These are phyloP conservation scores for Coemansia sp. DNA, from an alignment of 192 early-diverging fungal genomes.

Conservation along the genomic window DNA sequence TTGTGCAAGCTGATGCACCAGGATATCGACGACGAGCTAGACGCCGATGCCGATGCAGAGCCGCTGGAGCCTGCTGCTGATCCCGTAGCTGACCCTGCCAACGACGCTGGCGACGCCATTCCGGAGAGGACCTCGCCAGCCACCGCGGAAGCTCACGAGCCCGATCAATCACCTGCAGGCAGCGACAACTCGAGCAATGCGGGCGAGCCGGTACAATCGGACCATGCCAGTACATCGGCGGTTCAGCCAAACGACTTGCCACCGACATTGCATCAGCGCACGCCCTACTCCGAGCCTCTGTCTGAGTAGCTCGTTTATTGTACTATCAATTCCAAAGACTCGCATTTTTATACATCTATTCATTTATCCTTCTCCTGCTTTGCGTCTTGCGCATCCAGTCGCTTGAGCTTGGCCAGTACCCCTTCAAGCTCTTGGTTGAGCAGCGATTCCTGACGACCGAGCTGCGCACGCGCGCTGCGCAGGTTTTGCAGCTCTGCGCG, in stretches of 20 bases:
- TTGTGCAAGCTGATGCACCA: conserved; percentile 36
- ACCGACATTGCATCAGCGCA: conserved; percentile 6
- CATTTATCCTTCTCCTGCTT: not conserved
- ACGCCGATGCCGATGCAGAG: not conserved
- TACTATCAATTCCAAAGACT: conserved; percentile 1
- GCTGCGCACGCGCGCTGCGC: conserved; percentile 3
- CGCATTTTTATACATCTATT: not conserved
- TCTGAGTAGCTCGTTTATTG: not conserved
- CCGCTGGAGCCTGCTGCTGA: not conserved
- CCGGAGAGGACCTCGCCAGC: not conserved
- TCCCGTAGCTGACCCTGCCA: not conserved
- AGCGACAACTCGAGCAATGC: not conserved
- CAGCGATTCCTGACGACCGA: conserved; percentile 18
- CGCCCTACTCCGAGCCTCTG: not conserved
- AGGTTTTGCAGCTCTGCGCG: conserved; percentile 21
- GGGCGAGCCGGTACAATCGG: not conserved
- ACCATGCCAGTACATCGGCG: conserved; percentile 4
- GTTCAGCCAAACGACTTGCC: not conserved
- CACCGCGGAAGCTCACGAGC: not conserved
- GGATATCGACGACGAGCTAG: conserved; percentile 5
- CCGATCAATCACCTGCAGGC: not conserved
- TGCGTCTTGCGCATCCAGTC: conserved; percentile 22
- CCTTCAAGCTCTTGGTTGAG: conserved; percentile 26
- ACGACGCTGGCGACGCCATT: not conserved
- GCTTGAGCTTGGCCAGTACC: conserved; percentile 28